These are phyloP conservation scores for Dipteronia dyeriana DNA, from an alignment of 345 rosid species.

Conservation along the genomic window DNA sequence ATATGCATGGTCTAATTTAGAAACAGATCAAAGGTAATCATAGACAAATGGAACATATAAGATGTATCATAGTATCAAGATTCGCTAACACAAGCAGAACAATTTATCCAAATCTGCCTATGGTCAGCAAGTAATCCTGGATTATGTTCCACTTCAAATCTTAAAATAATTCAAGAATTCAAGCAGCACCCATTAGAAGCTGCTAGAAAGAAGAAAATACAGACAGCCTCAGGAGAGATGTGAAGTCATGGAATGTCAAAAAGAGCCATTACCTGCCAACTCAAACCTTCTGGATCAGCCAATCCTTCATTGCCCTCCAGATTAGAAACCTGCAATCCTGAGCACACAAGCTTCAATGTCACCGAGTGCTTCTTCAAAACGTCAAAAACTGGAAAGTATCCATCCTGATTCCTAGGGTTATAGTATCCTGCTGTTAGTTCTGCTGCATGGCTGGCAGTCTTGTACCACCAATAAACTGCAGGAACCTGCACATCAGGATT, in stretches of 20 bases:
- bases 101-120: slow-evolving; percentile 2
- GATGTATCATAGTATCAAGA: background rate
- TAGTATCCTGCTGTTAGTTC: slow-evolving; percentile 91
- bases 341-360: slow-evolving; percentile 66
- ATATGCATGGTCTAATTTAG: background rate
- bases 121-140: background rate
- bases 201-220: slow-evolving; percentile 1
- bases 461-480: slow-evolving; percentile 91
- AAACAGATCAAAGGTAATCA: background rate
- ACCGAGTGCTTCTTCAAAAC: slow-evolving; percentile 70
- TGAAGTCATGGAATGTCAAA: slow-evolving; percentile 7
- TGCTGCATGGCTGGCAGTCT: slow-evolving; percentile 86
- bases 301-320: slow-evolving; percentile 59
- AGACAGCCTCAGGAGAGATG: background rate
- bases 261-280: slow-evolving; percentile 79
- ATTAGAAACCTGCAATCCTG: slow-evolving; percentile 53
- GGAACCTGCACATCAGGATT: slow-evolving; percentile 65
- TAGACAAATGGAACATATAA: background rate
- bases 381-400: slow-evolving; percentile 72
- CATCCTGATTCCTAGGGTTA: slow-evolving; percentile 86
- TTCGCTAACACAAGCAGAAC: background rate
- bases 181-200: background rate
- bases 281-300: slow-evolving; percentile 83
- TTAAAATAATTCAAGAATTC: background rate
- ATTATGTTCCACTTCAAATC: background rate